A percentile compares a stretch with the other conserved stretches of the same genome.
These are phyloP conservation scores for Ogataea glucozyma DNA, from an alignment of 805 yeast species.

Conservation along the genomic window DNA sequence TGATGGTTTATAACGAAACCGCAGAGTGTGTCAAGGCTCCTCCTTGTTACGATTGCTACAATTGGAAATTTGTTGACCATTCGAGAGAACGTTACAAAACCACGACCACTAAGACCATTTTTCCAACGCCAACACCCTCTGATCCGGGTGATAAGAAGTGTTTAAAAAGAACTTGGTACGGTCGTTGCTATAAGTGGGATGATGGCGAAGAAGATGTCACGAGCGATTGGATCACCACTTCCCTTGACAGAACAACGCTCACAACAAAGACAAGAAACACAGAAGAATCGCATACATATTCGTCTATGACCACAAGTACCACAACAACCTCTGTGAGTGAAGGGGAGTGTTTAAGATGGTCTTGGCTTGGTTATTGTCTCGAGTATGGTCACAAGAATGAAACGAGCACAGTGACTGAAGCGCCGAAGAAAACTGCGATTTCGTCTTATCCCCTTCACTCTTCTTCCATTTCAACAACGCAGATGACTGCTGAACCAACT, in stretches of 20 bases:
- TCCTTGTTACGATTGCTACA: conserved; percentile 86
- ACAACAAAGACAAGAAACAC: conserved; percentile 7
- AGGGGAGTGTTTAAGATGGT: conserved; percentile 19
- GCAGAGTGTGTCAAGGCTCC: conserved; percentile 75
- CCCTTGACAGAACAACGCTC: conserved; percentile 6
- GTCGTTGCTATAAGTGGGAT: conserved; percentile 42
- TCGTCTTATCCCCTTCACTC: neutral
- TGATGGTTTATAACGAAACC: conserved; percentile 70
- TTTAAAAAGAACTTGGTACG: conserved; percentile 64
- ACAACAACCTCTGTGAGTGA: conserved; percentile 2
- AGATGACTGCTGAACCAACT: neutral
- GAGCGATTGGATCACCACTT: conserved; percentile 9
- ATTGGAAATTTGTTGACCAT: conserved; percentile 75
- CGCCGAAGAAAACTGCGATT: neutral
- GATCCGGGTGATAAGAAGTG: conserved; percentile 45
- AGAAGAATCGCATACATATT: neutral
- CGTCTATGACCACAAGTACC: neutral
- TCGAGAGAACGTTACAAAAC: conserved; percentile 34
- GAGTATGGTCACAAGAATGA: conserved; percentile 18
- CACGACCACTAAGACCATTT: conserved; percentile 31
- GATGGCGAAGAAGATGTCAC: conserved; percentile 24
- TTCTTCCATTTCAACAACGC: conserved; percentile 2
- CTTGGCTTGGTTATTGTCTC: conserved; percentile 25
- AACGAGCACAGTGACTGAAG: neutral
- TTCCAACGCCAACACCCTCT: conserved; percentile 24